Evolutionary conservation across 164 flowering plant species (phyloP).

Genomic region (Tinospora cordifolia): DNA sequence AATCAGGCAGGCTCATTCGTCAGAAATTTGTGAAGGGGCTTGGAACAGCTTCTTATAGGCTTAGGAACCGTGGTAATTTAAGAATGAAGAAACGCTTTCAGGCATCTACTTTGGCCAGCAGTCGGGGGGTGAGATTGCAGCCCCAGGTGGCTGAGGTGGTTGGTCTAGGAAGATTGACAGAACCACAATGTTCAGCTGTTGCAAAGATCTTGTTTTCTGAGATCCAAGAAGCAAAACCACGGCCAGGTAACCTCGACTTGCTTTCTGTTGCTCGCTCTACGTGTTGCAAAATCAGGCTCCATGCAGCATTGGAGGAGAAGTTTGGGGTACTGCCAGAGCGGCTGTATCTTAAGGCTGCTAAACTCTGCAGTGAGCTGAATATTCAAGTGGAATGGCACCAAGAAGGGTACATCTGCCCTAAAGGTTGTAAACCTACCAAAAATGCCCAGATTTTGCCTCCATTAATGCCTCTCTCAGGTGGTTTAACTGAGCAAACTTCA

Average conservation of each 20-base stretch:
- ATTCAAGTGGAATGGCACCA: slow-evolving; percentile 70
- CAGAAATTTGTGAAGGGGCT: slow-evolving; percentile 58
- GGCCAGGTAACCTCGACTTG: slow-evolving; percentile 69
- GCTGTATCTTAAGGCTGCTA: slow-evolving; percentile 79
- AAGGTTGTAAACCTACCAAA: slow-evolving; percentile 49
- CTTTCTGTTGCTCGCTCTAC: slow-evolving; percentile 66
- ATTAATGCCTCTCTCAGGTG: slow-evolving; percentile 28
- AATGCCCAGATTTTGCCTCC: slow-evolving; percentile 26
- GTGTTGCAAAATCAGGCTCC: slow-evolving; percentile 69
- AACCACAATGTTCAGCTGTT: slow-evolving; percentile 57
- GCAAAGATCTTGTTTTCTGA: slow-evolving; percentile 63
- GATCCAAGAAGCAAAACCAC: slow-evolving; percentile 58
- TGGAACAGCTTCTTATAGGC: slow-evolving; percentile 46
- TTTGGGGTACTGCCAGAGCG: slow-evolving; percentile 69
- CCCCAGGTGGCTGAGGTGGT: slow-evolving; percentile 34
- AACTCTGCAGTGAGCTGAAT: slow-evolving; percentile 83
- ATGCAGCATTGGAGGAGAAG: slow-evolving; percentile 50
- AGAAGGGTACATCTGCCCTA: slow-evolving; percentile 74
- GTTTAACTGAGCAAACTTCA: slow-evolving; percentile 11
- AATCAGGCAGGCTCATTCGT: slow-evolving; percentile 63
- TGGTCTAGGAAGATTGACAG: slow-evolving; percentile 46
- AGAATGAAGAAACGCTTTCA: slow-evolving; percentile 54
- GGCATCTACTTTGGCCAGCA: slow-evolving; percentile 31
- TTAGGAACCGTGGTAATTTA: slow-evolving; percentile 43
- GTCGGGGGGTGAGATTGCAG: slow-evolving; percentile 22